phyloP scores from a whole-genome alignment of 1,284 basidiomycete species.

The Ceraceosorus bombacis region DNA sequence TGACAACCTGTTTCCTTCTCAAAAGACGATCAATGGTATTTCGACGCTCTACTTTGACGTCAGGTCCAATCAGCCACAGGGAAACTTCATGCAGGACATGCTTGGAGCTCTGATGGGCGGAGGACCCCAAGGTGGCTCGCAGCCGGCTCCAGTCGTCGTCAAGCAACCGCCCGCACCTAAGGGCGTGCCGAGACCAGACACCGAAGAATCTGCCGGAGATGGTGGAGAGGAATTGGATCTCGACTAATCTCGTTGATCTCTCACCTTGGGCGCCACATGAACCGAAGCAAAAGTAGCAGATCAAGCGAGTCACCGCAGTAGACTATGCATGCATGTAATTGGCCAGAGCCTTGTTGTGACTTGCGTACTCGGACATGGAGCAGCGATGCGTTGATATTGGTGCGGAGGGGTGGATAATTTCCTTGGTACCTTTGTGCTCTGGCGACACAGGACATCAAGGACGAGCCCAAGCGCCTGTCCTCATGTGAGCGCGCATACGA shows the following conservation, averaged over 20 bases:
- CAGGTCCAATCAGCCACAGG: conserved; percentile 16
- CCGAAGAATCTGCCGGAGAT: background rate
- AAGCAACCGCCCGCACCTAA: conserved; percentile 3
- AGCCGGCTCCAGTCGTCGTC: background rate
- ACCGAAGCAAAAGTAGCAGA: background rate
- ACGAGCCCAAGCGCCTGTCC: too few species aligned
- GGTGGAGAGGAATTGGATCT: conserved; percentile 7
- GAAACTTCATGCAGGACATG: conserved; percentile 36
- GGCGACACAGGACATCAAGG: too few species aligned
- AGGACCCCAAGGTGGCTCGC: background rate
- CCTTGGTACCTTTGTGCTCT: too few species aligned
- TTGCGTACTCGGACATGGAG: too few species aligned
- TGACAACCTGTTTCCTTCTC: background rate
- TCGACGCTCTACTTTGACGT: conserved; percentile 24
- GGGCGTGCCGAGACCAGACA: background rate
- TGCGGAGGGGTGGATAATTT: too few species aligned
- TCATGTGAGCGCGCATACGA: too few species aligned
- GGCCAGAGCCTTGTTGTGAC: too few species aligned
- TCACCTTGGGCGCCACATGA: too few species aligned
- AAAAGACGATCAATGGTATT: background rate
- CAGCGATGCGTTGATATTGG: too few species aligned
- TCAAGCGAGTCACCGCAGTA: too few species aligned
- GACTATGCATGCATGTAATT: too few species aligned
- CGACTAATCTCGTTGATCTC: background rate
- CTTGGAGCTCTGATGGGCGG: conserved; percentile 30